Conservation (phyloP, 352 stramenopile genomes). For the Pythium pectinolyticum region DNA sequence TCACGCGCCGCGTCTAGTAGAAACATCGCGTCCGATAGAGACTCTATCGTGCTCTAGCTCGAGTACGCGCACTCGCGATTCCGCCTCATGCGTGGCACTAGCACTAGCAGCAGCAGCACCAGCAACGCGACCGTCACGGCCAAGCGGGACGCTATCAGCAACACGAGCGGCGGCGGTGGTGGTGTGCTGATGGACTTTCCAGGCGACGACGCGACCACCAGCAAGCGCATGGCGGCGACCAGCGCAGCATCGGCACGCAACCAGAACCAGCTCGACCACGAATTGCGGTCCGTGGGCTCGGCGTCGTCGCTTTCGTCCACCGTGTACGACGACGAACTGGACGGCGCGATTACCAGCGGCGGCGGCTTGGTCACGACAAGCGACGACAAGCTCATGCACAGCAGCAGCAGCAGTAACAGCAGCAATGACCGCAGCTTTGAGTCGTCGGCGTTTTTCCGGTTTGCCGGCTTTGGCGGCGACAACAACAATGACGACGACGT, state of each 20-base stretch:
- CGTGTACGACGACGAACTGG: constrained; percentile 18
- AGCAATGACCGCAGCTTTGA: constrained; percentile 11
- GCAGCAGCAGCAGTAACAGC: too few relatives aligned
- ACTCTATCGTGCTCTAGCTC: too few relatives aligned
- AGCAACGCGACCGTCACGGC: too few relatives aligned
- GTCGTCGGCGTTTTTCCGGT: constrained; percentile 20
- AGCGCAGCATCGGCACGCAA: too few relatives aligned
- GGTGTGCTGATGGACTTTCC: constrained; percentile 20
- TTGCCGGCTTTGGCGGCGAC: constrained; percentile 14
- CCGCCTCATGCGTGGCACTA: too few relatives aligned
- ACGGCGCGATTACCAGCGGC: neutral
- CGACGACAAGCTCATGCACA: too few relatives aligned
- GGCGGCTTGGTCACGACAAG: neutral
- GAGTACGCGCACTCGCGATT: too few relatives aligned
- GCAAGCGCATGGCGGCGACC: neutral
- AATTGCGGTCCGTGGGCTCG: constrained; percentile 12
- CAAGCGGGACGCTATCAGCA: neutral
- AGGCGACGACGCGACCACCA: neutral
- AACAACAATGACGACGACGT: constrained; percentile 43
- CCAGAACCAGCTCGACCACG: constrained; percentile 1
- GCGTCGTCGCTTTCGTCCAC: constrained; percentile 17
- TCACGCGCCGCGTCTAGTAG: constrained; percentile 1
- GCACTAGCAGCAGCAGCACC: too few relatives aligned
- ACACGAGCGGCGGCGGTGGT: constrained; percentile 7
- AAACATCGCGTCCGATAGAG: too few relatives aligned